Percentiles rank a stretch among this genome's conserved stretches.
These are phyloP conservation scores for Colletotrichum somersetense DNA, from an alignment of 2,329 filamentous ascomycete species.

Conservation along the genomic window DNA sequence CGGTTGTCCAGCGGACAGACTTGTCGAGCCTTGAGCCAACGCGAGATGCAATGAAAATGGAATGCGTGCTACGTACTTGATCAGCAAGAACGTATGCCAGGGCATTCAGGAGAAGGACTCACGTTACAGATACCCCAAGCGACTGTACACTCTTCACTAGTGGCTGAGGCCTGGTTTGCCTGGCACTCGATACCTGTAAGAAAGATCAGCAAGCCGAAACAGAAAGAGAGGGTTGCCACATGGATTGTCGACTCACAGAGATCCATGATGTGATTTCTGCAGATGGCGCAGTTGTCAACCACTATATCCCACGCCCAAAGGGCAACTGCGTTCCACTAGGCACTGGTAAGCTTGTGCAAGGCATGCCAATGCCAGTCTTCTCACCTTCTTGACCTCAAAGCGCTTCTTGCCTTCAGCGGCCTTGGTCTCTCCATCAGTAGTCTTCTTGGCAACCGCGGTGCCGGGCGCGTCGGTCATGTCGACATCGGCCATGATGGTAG, in stretches of 20 bases:
- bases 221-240: neutral
- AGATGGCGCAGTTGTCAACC: slow-evolving; percentile 99
- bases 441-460: slow-evolving; percentile 65
- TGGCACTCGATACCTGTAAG: slow-evolving; percentile 91
- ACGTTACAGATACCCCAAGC: slow-evolving; percentile 99
- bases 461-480: slow-evolving; percentile 92
- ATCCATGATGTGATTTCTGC: slow-evolving; percentile 99
- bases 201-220: neutral
- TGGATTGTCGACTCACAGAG: slow-evolving; percentile 73
- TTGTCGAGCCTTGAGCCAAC: slow-evolving; percentile 99
- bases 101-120: slow-evolving; percentile 55
- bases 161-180: slow-evolving; percentile 97
- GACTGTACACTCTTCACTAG: slow-evolving; percentile 97
- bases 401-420: slow-evolving; percentile 83
- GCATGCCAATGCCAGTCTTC: slow-evolving; percentile 32
- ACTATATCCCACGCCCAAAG: slow-evolving; percentile 99
- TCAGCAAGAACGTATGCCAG: slow-evolving; percentile 15
- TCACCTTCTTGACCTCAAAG: slow-evolving; percentile 98
- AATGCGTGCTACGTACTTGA: slow-evolving; percentile 82
- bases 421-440: slow-evolving; percentile 62
- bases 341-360: slow-evolving; percentile 39
- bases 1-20: slow-evolving; percentile 97
- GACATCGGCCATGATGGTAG: slow-evolving; percentile 83
- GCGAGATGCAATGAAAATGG: slow-evolving; percentile 99
- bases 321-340: slow-evolving; percentile 96